Evolutionary conservation across 1,284 basidiomycete genomes (phyloP), one percentile per base, ranked within the genome.

Genomic region (Cutaneotrichosporon sp.): DNA sequence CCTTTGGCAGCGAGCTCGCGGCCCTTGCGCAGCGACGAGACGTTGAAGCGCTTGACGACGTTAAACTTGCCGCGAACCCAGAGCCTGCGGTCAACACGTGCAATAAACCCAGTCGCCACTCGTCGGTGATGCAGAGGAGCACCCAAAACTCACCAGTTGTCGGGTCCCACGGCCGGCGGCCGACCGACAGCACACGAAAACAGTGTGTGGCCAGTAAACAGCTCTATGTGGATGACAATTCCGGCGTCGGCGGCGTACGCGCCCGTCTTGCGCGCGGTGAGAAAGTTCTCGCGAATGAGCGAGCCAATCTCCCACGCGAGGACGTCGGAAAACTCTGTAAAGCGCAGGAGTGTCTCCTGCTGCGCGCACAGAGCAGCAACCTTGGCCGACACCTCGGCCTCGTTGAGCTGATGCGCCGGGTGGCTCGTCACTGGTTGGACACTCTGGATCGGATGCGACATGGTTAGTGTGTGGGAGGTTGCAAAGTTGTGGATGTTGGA

Each of bases 51-150:
- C 49, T 61, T 63, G 12, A 74, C 72, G 21, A 73, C 67, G 39
- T 72, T 72, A 46, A 58, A 62, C 56, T 76, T 76, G 23, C 63
- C 71, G 18, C 66, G 56, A 8, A 70, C 69, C 70, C 68, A 70
- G 18, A 37, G 35, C 62, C 65, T 65, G 46, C 0, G 9, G 44
- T 53, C 13, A 54, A 42, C 45, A 8, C 13, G 8, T 18, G 10
- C 14, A 8, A 14, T 39, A 20, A n/a, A 18, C 21, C 33, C 33
- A 5, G 21, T 41, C 15, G 30, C 20, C 10, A 33, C 34, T 34
- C n/a, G 3, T 1, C 15, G 22, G 35, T 14, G n/a, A 23, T 12
- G 8, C 18, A 21, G 39, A 22, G 22, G 18, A 38, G 26, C 18
- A n/a, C 22, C 1, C n/a, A 15, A 43, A 36, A 63, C 64, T 36